Evolutionary conservation across 768 basidiomycete genomes (phyloP).

Genomic region (Saitozyma sp.): DNA sequence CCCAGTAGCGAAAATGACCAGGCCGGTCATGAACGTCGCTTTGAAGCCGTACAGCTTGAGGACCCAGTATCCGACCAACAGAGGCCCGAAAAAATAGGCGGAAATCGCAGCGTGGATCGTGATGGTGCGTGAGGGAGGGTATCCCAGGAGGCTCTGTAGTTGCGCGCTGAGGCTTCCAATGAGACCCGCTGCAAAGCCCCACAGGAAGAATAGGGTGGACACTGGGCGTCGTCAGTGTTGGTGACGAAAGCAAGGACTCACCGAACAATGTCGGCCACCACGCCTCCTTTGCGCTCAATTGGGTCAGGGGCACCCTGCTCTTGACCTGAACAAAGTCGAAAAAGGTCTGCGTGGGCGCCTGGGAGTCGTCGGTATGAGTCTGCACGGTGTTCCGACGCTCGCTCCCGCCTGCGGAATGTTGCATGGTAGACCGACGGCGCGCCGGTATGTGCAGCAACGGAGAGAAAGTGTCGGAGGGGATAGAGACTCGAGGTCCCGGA

Average conservation of each 20-base stretch:
- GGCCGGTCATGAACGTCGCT: constrained; percentile 45
- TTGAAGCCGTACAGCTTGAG: constrained; percentile 43
- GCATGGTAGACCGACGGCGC: background rate
- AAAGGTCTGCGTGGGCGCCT: constrained; percentile 35
- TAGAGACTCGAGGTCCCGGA: too few relatives aligned
- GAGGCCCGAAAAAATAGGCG: constrained; percentile 41
- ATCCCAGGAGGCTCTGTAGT: constrained; percentile 36
- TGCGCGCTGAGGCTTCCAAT: constrained; percentile 44
- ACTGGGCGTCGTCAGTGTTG: constrained; percentile 16
- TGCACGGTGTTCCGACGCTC: background rate
- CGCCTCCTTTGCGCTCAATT: constrained; percentile 37
- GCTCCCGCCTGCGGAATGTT: too few relatives aligned
- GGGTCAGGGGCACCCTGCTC: constrained; percentile 33
- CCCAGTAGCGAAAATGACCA: constrained; percentile 44
- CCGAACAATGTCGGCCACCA: constrained; percentile 44
- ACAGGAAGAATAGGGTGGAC: constrained; percentile 45
- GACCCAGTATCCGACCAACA: constrained; percentile 39
- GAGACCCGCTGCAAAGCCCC: constrained; percentile 50
- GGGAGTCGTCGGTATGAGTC: constrained; percentile 4
- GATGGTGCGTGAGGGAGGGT: constrained; percentile 25
- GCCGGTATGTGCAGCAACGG: background rate
- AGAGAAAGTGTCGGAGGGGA: background rate
- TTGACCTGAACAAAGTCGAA: constrained; percentile 48
- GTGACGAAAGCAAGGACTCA: constrained; percentile 13
- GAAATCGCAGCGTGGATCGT: constrained; percentile 41